Evolutionary conservation across 495 filamentous ascomycete species (phyloP).

Genomic region (Neurospora africana): DNA sequence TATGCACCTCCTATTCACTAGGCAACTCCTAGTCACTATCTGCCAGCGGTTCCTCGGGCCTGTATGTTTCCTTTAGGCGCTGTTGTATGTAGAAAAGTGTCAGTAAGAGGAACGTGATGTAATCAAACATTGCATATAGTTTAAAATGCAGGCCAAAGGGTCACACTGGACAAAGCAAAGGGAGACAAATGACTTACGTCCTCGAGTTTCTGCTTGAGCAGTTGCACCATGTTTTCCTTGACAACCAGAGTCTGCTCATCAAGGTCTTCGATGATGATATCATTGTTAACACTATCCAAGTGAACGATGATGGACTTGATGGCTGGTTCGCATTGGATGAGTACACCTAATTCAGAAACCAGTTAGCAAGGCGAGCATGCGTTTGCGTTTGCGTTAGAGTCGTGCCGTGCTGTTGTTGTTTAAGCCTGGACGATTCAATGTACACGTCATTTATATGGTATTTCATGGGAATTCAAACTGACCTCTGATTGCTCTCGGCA

Average conservation of each 20-base stretch:
- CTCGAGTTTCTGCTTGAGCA: constrained; percentile 52
- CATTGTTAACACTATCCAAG: constrained; percentile 44
- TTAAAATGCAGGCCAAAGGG: background rate
- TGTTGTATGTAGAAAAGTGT: constrained; percentile 7
- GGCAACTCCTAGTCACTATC: constrained; percentile 27
- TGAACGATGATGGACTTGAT: constrained; percentile 51
- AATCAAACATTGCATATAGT: background rate
- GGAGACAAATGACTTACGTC: constrained; percentile 28
- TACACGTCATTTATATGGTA: background rate
- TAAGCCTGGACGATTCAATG: background rate
- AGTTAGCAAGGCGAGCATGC: background rate
- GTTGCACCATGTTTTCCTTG: constrained; percentile 55
- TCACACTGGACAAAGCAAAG: background rate
- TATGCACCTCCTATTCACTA: background rate
- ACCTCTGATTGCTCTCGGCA: background rate
- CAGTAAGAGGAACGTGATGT: background rate
- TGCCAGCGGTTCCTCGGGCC: constrained; percentile 24
- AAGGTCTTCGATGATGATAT: constrained; percentile 56
- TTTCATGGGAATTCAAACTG: background rate
- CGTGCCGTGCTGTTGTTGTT: background rate
- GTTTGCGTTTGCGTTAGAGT: background rate
- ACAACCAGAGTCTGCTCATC: constrained; percentile 65
- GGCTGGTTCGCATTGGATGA: constrained; percentile 62
- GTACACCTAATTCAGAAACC: constrained; percentile 39
- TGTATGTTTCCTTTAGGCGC: constrained; percentile 34